Conservation (phyloP, 805 yeast genomes). For the Candida ortonii region DNA sequence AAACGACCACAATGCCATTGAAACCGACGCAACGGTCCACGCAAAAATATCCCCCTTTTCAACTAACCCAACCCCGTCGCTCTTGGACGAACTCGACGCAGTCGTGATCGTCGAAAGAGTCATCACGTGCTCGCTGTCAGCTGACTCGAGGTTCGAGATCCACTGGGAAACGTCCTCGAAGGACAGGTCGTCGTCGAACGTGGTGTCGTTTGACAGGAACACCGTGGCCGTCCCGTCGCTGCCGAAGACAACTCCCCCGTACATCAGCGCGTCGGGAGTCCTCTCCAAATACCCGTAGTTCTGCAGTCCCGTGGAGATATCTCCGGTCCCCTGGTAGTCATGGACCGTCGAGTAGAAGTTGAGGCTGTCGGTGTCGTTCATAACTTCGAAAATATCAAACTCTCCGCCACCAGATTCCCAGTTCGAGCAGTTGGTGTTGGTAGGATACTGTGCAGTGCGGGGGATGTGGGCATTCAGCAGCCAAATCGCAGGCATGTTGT, state of each 20-base stretch:
- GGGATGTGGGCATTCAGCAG: conserved; percentile 69
- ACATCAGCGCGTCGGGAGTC: conserved; percentile 49
- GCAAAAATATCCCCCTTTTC: conserved; percentile 3
- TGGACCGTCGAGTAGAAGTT: conserved; percentile 68
- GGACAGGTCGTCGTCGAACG: conserved; percentile 44
- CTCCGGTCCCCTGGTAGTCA: conserved; percentile 70
- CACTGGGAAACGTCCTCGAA: conserved; percentile 45
- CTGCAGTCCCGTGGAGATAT: conserved; percentile 58
- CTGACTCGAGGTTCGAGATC: conserved; percentile 34
- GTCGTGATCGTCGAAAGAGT: conserved; percentile 22
- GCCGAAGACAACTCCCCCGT: conserved; percentile 71
- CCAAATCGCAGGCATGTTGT: conserved; percentile 75
- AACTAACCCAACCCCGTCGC: conserved; percentile 2
- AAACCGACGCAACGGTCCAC: conserved; percentile 1
- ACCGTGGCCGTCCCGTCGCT: conserved; percentile 58
- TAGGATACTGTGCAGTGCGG: conserved; percentile 69
- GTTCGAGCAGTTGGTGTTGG: conserved; percentile 62
- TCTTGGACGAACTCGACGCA: conserved; percentile 7
- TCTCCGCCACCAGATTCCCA: conserved; percentile 82
- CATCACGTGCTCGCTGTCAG: conserved; percentile 14
- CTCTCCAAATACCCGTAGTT: conserved; percentile 56
- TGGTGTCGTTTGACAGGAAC: conserved; percentile 53
- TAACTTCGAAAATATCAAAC: conserved; percentile 71
- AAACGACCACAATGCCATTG: conserved; percentile 4
- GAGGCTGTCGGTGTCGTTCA: conserved; percentile 56